Evolutionary conservation across 2,329 filamentous ascomycete species (phyloP).

Genomic region (Sclerotinia nivalis): DNA sequence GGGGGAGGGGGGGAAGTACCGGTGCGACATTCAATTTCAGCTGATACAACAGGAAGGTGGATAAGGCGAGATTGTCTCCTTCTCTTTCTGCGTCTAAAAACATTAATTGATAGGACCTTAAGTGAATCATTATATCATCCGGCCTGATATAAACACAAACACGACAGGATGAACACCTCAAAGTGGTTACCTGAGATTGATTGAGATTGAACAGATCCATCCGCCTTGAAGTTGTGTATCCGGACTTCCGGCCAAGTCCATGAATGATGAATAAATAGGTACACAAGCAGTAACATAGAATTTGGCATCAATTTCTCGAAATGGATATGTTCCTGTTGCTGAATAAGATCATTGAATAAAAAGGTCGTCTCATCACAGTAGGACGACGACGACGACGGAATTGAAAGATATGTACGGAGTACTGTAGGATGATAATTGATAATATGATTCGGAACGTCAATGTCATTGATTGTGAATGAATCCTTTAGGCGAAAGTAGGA

Average conservation of each 20-base stretch:
- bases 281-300: neutral
- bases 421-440: neutral
- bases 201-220: slow-evolving; percentile 15
- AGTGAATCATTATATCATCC: neutral
- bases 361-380: neutral
- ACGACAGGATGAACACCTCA: slow-evolving; percentile 1
- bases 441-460: neutral
- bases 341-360: neutral
- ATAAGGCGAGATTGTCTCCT: slow-evolving; percentile 4
- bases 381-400: neutral
- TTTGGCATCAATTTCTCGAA: neutral
- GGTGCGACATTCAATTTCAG: slow-evolving; percentile 10
- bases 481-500: slow-evolving; percentile 18
- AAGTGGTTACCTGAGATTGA: slow-evolving; percentile 12
- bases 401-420: neutral
- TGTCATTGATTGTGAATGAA: neutral
- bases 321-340: neutral
- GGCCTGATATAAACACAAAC: neutral
- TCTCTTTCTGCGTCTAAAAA: slow-evolving; percentile 7
- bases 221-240: slow-evolving; percentile 2
- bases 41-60: slow-evolving; percentile 20
- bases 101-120: neutral
- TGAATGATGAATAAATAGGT: neutral
- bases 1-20: neutral
- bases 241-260: neutral